These are phyloP conservation scores for Flaveria brownii DNA, from an alignment of 129 eudicot genomes.

Conservation along the genomic window DNA sequence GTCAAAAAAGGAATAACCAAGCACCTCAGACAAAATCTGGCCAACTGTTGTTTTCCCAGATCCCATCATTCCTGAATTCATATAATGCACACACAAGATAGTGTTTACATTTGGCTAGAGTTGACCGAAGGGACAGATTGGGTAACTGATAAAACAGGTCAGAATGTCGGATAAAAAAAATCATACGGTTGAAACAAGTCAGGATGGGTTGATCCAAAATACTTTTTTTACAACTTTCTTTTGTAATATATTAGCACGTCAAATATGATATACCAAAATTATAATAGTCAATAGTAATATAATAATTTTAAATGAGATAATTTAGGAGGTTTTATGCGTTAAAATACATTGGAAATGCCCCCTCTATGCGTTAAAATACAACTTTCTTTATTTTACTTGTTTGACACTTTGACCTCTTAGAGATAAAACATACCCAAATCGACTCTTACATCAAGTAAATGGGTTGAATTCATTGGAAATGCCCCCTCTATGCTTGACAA, in stretches of 20 bases:
- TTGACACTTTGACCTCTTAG: neutral
- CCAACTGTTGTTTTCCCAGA: constrained; percentile 98
- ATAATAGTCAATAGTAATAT: neutral
- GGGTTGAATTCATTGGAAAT: neutral
- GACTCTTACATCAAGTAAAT: neutral
- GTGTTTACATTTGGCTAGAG: neutral
- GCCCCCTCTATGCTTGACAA: neutral
- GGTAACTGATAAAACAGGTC: neutral
- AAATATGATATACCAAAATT: neutral
- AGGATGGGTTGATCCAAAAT: neutral
- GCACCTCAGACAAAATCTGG: constrained; percentile 66
- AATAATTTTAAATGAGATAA: neutral
- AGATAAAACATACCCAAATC: neutral
- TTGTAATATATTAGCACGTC: neutral
- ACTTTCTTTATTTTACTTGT: neutral
- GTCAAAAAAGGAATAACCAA: constrained; percentile 83
- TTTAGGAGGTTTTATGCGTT: neutral
- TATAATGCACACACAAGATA: constrained; percentile 14
- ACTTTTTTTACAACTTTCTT: neutral
- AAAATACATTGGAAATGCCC: neutral
- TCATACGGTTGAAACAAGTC: neutral
- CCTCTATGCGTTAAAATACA: neutral
- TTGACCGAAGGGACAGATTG: neutral
- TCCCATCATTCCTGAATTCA: constrained; percentile 94
- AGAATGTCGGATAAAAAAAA: neutral